Evolutionary conservation across 371 early-diverging fungal genomes (phyloP).

Genomic region (Lichtheimia ramosa): DNA sequence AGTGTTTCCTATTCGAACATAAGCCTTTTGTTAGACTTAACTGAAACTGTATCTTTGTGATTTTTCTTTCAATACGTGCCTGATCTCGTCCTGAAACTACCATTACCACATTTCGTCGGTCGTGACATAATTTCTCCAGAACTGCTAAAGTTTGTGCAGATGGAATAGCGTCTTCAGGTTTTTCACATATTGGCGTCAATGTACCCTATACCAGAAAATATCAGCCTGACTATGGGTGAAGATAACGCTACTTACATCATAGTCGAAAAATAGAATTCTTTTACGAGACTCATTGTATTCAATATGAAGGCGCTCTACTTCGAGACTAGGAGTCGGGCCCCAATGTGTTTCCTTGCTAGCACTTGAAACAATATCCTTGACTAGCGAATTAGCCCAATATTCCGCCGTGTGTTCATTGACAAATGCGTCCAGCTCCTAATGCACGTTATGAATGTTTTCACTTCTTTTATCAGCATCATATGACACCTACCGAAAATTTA

Average conservation of each 20-base stretch:
- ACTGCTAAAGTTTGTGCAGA: conserved; percentile 60
- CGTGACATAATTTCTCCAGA: conserved; percentile 57
- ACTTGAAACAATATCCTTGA: conserved; percentile 55
- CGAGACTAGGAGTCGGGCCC: conserved; percentile 63
- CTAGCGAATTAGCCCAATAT: conserved; percentile 88
- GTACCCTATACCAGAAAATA: conserved; percentile 67
- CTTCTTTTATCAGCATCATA: background rate
- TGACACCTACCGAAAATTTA: conserved; percentile 70
- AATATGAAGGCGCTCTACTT: conserved; percentile 30
- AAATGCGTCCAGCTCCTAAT: conserved; percentile 75
- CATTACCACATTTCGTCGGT: conserved; percentile 85
- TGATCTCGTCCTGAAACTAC: conserved; percentile 92
- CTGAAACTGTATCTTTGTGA: conserved; percentile 7
- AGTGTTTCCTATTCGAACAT: conserved; percentile 74
- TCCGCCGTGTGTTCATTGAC: conserved; percentile 88
- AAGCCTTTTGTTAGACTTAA: conserved; percentile 21
- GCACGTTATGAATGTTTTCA: background rate
- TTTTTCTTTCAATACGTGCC: conserved; percentile 60
- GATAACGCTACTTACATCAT: conserved; percentile 61
- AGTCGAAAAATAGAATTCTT: conserved; percentile 83
- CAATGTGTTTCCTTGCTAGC: conserved; percentile 35
- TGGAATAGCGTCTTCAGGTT: conserved; percentile 71
- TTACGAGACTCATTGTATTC: conserved; percentile 57
- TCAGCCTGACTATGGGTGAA: conserved; percentile 7
- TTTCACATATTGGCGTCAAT: conserved; percentile 70